Conservation (phyloP, 768 basidiomycete species). For the Trametes coccinea region DNA sequence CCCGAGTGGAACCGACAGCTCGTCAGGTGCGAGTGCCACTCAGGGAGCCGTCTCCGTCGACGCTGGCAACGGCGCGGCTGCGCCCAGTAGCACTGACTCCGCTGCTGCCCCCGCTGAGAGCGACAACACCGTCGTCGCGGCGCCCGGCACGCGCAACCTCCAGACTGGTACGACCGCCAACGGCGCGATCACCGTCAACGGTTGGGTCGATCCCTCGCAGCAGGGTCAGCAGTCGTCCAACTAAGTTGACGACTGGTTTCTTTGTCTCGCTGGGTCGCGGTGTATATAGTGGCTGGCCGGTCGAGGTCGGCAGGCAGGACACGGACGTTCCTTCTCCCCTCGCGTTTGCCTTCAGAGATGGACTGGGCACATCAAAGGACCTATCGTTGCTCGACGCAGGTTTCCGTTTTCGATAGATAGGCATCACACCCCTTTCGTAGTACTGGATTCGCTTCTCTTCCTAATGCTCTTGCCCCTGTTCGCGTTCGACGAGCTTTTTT, state of each 20-base stretch:
- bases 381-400: slow-evolving; percentile 1
- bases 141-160: slow-evolving; percentile 40
- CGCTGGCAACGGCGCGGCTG: slow-evolving; percentile 18
- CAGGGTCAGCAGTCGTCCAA: background rate
- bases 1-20: slow-evolving; percentile 17
- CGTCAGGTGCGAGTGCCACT: slow-evolving; percentile 19
- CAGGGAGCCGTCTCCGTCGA: slow-evolving; percentile 15
- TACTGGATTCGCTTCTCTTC: slow-evolving; percentile 3
- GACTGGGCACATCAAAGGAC: slow-evolving; percentile 3
- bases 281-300: slow-evolving; percentile 1
- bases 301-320: slow-evolving; percentile 1
- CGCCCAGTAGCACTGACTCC: slow-evolving; percentile 2
- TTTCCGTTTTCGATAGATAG: slow-evolving; percentile 10
- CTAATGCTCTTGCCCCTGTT: background rate
- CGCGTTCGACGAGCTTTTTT: slow-evolving; percentile 4
- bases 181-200: slow-evolving; percentile 47
- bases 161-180: slow-evolving; percentile 44
- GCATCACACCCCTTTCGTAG: background rate
- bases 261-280: background rate
- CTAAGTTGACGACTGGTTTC: background rate
- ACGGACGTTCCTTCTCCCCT: slow-evolving; percentile 7
- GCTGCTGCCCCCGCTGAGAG: slow-evolving; percentile 26
- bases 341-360: background rate
- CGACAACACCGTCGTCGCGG: slow-evolving; percentile 25
- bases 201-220: slow-evolving; percentile 35